Percentiles rank a stretch among this genome's conserved stretches.
Evolutionary conservation across 768 basidiomycete species (phyloP).

Genomic region (Xerocomellus intermedius): DNA sequence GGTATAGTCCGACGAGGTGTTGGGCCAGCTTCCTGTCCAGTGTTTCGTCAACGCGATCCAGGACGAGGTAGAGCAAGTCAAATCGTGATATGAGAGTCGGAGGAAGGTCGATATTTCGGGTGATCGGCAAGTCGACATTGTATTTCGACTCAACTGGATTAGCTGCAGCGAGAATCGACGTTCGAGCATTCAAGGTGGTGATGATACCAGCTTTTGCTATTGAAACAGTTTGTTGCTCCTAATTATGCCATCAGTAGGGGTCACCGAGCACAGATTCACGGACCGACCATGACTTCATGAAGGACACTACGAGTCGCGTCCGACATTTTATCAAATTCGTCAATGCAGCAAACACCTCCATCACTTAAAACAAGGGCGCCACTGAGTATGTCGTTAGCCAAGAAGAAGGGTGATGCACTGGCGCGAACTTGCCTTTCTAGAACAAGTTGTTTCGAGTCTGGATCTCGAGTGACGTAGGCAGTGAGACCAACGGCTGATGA

Average conservation of each 20-base stretch:
- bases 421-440: constrained; percentile 74
- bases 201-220: constrained; percentile 99
- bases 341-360: constrained; percentile 97
- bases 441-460: constrained; percentile 97
- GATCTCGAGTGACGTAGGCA: constrained; percentile 97
- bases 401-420: not conserved
- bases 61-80: constrained; percentile 91
- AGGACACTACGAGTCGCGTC: constrained; percentile 95
- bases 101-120: constrained; percentile 94
- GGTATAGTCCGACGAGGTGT: constrained; percentile 89
- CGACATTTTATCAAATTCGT: constrained; percentile 99
- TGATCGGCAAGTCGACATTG: constrained; percentile 87
- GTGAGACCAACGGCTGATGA: constrained; percentile 98
- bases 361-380: constrained; percentile 94
- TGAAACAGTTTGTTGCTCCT: constrained; percentile 99
- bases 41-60: constrained; percentile 91
- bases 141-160: constrained; percentile 97
- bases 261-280: not conserved
- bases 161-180: constrained; percentile 95
- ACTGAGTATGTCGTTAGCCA: constrained; percentile 38
- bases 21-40: constrained; percentile 86
- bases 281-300: constrained; percentile 93
- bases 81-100: constrained; percentile 98
- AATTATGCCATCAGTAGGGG: constrained; percentile 1
- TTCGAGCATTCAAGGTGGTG: constrained; percentile 97